A percentile compares a stretch with the other conserved stretches of the same genome.
Evolutionary conservation across 257 asterid species (phyloP).

Genomic region (Penstemon eatonii): DNA sequence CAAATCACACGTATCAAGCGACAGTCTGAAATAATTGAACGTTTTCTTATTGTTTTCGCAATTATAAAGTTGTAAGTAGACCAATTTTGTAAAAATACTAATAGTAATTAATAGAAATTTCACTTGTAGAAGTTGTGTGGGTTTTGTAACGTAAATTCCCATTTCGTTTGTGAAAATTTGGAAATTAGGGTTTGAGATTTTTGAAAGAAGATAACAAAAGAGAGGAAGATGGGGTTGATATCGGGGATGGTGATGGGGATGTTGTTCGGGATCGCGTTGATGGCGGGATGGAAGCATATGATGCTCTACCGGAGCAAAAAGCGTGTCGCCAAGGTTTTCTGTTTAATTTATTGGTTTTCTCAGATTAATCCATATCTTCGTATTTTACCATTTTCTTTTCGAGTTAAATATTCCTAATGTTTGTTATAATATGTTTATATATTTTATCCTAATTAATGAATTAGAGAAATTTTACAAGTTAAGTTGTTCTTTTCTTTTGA

Average conservation of each 20-base stretch:
- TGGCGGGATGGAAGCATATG: slow-evolving; percentile 91
- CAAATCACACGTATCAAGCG: too few species aligned
- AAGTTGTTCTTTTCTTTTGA: too few species aligned
- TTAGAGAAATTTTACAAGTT: too few species aligned
- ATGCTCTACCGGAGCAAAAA: slow-evolving; percentile 70
- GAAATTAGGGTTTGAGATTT: slow-evolving; percentile 15
- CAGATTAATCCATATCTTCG: slow-evolving; percentile 2
- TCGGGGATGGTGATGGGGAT: slow-evolving; percentile 88
- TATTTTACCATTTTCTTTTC: neutral
- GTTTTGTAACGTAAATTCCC: slow-evolving; percentile 26
- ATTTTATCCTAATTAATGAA: too few species aligned
- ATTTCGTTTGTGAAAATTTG: slow-evolving; percentile 2
- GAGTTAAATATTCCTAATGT: neutral
- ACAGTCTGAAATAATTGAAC: too few species aligned
- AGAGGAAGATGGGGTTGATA: slow-evolving; percentile 71
- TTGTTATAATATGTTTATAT: neutral
- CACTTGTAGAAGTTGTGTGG: slow-evolving; percentile 22
- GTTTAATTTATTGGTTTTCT: neutral
- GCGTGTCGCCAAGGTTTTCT: slow-evolving; percentile 78
- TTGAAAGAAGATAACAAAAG: neutral
- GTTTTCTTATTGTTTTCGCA: too few species aligned
- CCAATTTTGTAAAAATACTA: too few species aligned
- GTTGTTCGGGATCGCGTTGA: slow-evolving; percentile 75
- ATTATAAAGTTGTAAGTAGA: too few species aligned
- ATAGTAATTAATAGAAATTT: slow-evolving; percentile 14